Evolutionary conservation across 495 filamentous ascomycete species (phyloP).

Genomic region (Aspergillus leporis): DNA sequence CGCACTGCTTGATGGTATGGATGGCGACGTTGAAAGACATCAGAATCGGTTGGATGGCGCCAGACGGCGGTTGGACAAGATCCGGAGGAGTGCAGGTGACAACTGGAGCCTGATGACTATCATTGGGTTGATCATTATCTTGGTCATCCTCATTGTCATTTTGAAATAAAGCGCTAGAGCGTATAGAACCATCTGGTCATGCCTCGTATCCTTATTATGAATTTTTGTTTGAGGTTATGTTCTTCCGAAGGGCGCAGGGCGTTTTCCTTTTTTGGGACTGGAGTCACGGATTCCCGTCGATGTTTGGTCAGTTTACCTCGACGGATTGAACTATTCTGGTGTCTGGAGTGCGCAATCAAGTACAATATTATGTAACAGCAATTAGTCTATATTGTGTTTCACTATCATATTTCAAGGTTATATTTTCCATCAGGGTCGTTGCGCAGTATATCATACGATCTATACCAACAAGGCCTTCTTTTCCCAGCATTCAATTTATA

Average conservation of each 20-base stretch:
- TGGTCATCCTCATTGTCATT: constrained; percentile 76
- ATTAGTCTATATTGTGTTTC: background rate
- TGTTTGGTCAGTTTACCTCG: background rate
- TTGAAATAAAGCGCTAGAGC: constrained; percentile 56
- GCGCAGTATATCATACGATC: background rate
- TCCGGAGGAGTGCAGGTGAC: constrained; percentile 73
- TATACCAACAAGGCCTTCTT: background rate
- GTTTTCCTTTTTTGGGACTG: constrained; percentile 24
- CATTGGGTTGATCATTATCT: constrained; percentile 69
- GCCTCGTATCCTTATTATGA: background rate
- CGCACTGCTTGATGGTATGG: constrained; percentile 83
- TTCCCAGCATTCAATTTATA: background rate
- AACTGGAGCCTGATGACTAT: constrained; percentile 80
- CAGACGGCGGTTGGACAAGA: constrained; percentile 62
- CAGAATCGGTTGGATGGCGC: constrained; percentile 72
- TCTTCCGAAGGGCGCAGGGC: constrained; percentile 12
- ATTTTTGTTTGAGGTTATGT: background rate
- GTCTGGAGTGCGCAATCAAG: background rate
- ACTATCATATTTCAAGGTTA: too few relatives aligned
- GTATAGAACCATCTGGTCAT: constrained; percentile 3
- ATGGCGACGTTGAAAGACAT: constrained; percentile 80
- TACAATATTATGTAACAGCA: background rate
- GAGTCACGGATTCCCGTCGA: background rate
- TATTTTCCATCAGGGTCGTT: too few relatives aligned
- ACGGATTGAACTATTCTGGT: constrained; percentile 1